Base-by-base conservation (phyloP, 192 early-diverging fungal species). In the Coemansia sp. region DNA sequence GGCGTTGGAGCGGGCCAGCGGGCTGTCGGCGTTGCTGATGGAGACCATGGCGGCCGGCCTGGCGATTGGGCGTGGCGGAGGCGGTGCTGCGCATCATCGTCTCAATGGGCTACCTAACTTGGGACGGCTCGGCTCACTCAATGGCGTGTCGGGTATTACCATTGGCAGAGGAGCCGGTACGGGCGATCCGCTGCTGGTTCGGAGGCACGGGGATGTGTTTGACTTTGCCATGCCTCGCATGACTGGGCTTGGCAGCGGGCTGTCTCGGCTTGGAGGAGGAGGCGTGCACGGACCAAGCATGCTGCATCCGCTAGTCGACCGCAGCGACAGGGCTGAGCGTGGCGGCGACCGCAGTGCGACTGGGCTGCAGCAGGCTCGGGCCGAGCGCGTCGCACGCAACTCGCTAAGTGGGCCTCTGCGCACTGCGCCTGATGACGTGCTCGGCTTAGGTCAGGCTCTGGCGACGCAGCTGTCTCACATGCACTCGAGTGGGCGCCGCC, bases 301-400 rank as follows among this genome's bases (percentile, higher is more conserved):
- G 79, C 51, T 48, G 10, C 79, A 82, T 18, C 73, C 74, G 45
- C 50, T 82, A 37, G 35, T 82, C 0, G 74, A 71, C n/a, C 65
- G 58, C 9, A 39, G 60, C 21, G 69, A 60, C 14, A 48, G 65
- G 34, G 10, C 37, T 1, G 43, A 46, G 20, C 43, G 43, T 7
- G 51, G 51, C 35, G 56, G 56, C 9, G 74, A 73, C 14, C 59
- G 73, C 20, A 50, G n/a, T 38, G 75, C 67, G 24, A 64, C 35
- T 18, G 51, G 60, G 18, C 58, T 56, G 55, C 60, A 76, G 45
- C 73, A 82, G 50, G 67, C 79, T 1, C 79, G 79, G 2, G 74
- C 70, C 0, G 79, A 82, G 34, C 79, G 79, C n/a, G 48, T 82
- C 33, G 48, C 70, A 0, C 79, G 73, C 59, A 65, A 60, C 60